These are phyloP conservation scores for Scutellaria minor DNA, from an alignment of 257 asterid species.

Conservation along the genomic window DNA sequence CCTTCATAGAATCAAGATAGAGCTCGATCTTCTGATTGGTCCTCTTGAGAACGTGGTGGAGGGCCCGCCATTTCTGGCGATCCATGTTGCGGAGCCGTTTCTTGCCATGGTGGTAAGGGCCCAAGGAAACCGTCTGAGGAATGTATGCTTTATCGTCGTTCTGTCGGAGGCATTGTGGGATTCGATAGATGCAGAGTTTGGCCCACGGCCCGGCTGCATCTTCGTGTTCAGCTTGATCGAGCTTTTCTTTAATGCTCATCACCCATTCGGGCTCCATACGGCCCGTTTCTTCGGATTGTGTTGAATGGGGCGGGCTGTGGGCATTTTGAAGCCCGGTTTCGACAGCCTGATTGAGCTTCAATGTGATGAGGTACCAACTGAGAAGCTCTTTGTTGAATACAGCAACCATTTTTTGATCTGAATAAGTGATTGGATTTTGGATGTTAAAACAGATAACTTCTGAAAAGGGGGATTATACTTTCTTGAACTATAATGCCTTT, in stretches of 20 bases:
- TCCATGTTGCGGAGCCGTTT: constrained; percentile 69
- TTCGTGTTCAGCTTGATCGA: constrained; percentile 65
- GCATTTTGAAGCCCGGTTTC: constrained; percentile 59
- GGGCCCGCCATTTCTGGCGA: constrained; percentile 83
- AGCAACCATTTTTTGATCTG: constrained; percentile 70
- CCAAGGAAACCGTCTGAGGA: constrained; percentile 75
- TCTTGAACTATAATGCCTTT: constrained; percentile 13
- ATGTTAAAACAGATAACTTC: not conserved
- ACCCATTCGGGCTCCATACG: constrained; percentile 63
- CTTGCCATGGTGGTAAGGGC: constrained; percentile 81
- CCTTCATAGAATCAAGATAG: constrained; percentile 58
- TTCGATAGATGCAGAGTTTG: constrained; percentile 64
- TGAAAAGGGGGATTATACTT: constrained; percentile 21
- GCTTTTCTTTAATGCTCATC: constrained; percentile 63
- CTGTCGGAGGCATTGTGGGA: constrained; percentile 69
- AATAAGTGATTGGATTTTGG: constrained; percentile 5
- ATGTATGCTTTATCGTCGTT: constrained; percentile 75
- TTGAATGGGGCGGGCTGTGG: constrained; percentile 41
- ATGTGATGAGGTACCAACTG: constrained; percentile 89
- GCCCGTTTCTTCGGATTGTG: constrained; percentile 30
- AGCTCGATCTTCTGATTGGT: constrained; percentile 51
- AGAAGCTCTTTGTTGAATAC: constrained; percentile 87
- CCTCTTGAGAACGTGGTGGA: constrained; percentile 60
- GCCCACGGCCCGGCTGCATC: constrained; percentile 68
- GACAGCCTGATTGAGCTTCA: constrained; percentile 81